These are phyloP conservation scores for Arthroderma sp. DNA, from an alignment of 2,329 filamentous ascomycete genomes.

Conservation along the genomic window DNA sequence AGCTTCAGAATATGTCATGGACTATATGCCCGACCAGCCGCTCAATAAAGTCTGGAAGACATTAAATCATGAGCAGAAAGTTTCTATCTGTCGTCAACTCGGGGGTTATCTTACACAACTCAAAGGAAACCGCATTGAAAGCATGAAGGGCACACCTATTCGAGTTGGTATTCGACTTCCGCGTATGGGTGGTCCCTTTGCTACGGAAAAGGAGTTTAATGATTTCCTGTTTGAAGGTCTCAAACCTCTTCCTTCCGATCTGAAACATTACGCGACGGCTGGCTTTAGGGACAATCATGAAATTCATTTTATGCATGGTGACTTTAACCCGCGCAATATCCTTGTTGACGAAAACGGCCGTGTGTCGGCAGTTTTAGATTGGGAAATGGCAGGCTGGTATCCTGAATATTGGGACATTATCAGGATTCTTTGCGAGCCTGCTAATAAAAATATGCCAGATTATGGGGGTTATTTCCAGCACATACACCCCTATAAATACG, in stretches of 20 bases:
- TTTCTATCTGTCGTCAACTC: constrained; percentile 5
- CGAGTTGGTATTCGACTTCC: neutral
- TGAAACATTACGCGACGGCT: neutral
- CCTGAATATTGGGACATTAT: constrained; percentile 18
- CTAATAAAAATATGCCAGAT: no score
- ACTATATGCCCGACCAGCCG: constrained; percentile 4
- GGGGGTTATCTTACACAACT: constrained; percentile 4
- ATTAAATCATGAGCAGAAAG: constrained; percentile 3
- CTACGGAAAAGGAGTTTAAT: constrained; percentile 5
- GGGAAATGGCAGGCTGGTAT: constrained; percentile 18
- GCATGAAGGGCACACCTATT: neutral
- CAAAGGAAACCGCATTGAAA: constrained; percentile 1
- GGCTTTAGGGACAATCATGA: neutral
- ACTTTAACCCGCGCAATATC: constrained; percentile 11
- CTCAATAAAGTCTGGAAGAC: constrained; percentile 5
- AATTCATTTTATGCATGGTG: constrained; percentile 10
- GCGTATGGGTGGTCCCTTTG: constrained; percentile 2
- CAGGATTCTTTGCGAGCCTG: neutral
- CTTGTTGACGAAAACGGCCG: constrained; percentile 9
- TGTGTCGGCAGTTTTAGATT: constrained; percentile 14
- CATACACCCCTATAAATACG: no score
- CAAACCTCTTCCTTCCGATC: neutral
- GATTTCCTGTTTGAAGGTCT: constrained; percentile 3
- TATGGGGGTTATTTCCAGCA: no score
- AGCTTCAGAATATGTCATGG: neutral